Evolutionary conservation across 106 monocot genomes (phyloP), one percentile per base, ranked within the genome.

Genomic region (Agapanthus africanus): DNA sequence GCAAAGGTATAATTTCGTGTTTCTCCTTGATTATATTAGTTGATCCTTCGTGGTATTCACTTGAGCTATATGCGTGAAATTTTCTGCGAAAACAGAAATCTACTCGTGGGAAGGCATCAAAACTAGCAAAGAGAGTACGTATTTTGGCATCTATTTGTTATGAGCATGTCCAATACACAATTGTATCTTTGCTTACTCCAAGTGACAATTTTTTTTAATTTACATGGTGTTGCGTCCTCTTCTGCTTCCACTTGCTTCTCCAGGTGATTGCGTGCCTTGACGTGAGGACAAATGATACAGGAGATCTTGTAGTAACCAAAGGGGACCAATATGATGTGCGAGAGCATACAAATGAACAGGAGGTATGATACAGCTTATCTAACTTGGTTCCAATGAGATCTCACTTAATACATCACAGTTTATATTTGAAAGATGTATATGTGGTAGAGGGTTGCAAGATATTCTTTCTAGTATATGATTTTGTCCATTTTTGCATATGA

Each of bases 201-300:
- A n/a, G n/a, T 59, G 32, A 14, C 9, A 59, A 13, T 69, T 23
- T 9, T 26, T 23, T 19, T 9, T 49, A 40, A 59, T 64, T 37
- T 18, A 49, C 44, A 16, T 30, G 59, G 6, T 49, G 15, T 13
- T 34, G 37, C 10, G 21, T 28, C 68, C 65, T 77, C 16, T 15
- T 5, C 32, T 16, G 73, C 37, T 67, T n/a, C n/a, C 41, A 15
- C 28, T 57, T 33, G 65, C 21, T 57, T 66, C 60, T 70, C 23
- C 60, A 95, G 91, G 91, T 97, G 37, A 91, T 97, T 78, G 88
- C 95, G 63, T 97, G 95, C 65, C 91, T 97, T 73, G 95, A 97
- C 84, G 95, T 97, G 71, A 81, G 95, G 71, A 70, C 91, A 40
- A 91, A 91, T 80, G 91, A 97, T 82, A 86, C 65, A 65, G 95